A percentile compares a stretch with the other conserved stretches of the same genome.
Evolutionary conservation across 75 land plant genomes (phyloP).

Genomic region (Picea glauca): DNA sequence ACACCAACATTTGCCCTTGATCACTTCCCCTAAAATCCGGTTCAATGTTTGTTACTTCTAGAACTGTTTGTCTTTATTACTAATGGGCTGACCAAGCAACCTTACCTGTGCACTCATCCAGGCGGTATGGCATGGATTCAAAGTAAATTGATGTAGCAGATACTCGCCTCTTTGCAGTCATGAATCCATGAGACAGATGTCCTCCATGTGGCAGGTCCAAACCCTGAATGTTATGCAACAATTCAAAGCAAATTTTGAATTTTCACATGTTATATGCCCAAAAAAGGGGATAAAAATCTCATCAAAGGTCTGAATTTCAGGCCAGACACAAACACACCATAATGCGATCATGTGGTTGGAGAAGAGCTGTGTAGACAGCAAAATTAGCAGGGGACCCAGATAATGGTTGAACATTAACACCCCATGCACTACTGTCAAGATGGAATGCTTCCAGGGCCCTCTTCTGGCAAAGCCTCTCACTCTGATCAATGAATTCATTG

Average conservation of each 20-base stretch:
- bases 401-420: slow-evolving; percentile 91
- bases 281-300: slow-evolving; percentile 1
- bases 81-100: no score
- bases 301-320: no score
- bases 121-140: slow-evolving; percentile 90
- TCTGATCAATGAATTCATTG: slow-evolving; percentile 85
- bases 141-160: slow-evolving; percentile 85
- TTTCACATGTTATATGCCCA: not conserved
- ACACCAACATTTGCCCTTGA: not conserved
- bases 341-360: slow-evolving; percentile 87
- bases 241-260: not conserved
- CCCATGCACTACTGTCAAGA: slow-evolving; percentile 64
- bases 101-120: slow-evolving; percentile 68
- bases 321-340: slow-evolving; percentile 46
- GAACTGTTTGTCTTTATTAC: no score
- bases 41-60: no score
- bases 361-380: slow-evolving; percentile 84
- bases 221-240: slow-evolving; percentile 33
- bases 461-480: slow-evolving; percentile 71
- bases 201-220: slow-evolving; percentile 86
- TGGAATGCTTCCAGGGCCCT: slow-evolving; percentile 81
- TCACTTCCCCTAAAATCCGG: no score
- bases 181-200: slow-evolving; percentile 86
- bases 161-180: slow-evolving; percentile 83
- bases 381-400: slow-evolving; percentile 96